Evolutionary conservation across 495 filamentous ascomycete genomes (phyloP).

Genomic region (Penicillium odoratum): DNA sequence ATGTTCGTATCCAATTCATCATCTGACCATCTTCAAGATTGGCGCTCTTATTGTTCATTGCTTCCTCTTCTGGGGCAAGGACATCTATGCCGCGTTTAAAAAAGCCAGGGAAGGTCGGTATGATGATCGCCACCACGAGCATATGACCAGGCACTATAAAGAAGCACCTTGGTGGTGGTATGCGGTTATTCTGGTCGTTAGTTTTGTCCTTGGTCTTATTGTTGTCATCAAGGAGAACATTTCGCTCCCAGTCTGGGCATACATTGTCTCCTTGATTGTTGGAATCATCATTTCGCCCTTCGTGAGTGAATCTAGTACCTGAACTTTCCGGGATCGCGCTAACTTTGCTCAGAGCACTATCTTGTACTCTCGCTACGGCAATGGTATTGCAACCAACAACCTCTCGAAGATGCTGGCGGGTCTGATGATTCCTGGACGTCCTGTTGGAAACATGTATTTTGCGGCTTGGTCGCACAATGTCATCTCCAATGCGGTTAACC

Average conservation of each 20-base stretch:
- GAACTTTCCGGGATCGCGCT: neutral
- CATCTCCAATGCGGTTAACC: slow-evolving; percentile 31
- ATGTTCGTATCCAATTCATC: neutral
- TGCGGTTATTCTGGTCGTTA: slow-evolving; percentile 39
- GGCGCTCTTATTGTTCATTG: slow-evolving; percentile 36
- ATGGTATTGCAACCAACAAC: slow-evolving; percentile 41
- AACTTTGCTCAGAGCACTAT: slow-evolving; percentile 26
- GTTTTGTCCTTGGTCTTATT: slow-evolving; percentile 51
- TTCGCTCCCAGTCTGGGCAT: slow-evolving; percentile 57
- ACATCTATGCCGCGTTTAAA: slow-evolving; percentile 31
- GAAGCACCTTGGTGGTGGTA: slow-evolving; percentile 61
- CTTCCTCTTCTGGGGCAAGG: slow-evolving; percentile 39
- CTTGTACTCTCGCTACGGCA: slow-evolving; percentile 36
- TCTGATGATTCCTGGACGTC: slow-evolving; percentile 42
- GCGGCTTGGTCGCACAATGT: slow-evolving; percentile 42
- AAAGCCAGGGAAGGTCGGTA: slow-evolving; percentile 26
- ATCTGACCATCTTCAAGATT: slow-evolving; percentile 22
- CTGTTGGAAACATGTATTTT: slow-evolving; percentile 47
- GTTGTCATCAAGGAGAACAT: slow-evolving; percentile 47
- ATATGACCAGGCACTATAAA: slow-evolving; percentile 47
- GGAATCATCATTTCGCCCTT: slow-evolving; percentile 37
- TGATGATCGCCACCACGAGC: slow-evolving; percentile 48
- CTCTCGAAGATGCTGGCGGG: slow-evolving; percentile 42
- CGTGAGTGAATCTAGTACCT: slow-evolving; percentile 15
- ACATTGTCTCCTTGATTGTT: slow-evolving; percentile 43